Base-by-base conservation (phyloP, 371 early-diverging fungal species). In the Mortierella sp. region DNA sequence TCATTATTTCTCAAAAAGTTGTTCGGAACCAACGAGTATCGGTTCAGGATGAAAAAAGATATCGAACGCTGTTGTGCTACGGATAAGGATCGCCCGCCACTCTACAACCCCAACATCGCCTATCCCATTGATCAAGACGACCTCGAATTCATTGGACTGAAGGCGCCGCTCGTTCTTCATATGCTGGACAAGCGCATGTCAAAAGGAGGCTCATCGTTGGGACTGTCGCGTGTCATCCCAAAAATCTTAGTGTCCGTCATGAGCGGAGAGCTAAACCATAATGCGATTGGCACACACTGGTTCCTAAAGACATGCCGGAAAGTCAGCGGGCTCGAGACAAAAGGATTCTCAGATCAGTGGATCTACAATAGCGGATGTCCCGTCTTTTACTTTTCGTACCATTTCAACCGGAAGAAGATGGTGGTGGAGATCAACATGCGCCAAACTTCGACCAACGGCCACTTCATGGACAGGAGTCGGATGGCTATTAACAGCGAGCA, bases 171-270 rank as follows among this genome's bases (percentile, higher is more conserved):
- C 2, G 93, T 98, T 0, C 66, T 98, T 57, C 91, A 94, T 70
- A 97, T 98, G 93, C 86, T 98, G n/a, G 94, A 96, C 63, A 90
- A 89, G 46, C 87, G 94, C 19, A 89, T 97, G 90, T 89, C 93
- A 32, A 94, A 94, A 78, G 93, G 94, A 27, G 93, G 92, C 11
- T 84, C 86, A 27, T 86, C 88, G 4, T 84, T 87, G 39, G 93
- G 93, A 14, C 67, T 98, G 43, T 90, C 89, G 4, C 91, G 96
- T 19, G 88, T 95, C 2, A 85, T 94, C 23, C 92, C 92, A 51
- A 92, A 92, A 66, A 84, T 95, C 21, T 81, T 95, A 21, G 84
- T 91, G 6, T 82, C 89, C 0, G 90, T 92, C 12, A 93, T 93
- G 86, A 88, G 91, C 64, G 95, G 95, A 34, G 96, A 95, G 70